Evolutionary conservation across 2,329 filamentous ascomycete genomes (phyloP).

Genomic region (Xylariaceae sp.): DNA sequence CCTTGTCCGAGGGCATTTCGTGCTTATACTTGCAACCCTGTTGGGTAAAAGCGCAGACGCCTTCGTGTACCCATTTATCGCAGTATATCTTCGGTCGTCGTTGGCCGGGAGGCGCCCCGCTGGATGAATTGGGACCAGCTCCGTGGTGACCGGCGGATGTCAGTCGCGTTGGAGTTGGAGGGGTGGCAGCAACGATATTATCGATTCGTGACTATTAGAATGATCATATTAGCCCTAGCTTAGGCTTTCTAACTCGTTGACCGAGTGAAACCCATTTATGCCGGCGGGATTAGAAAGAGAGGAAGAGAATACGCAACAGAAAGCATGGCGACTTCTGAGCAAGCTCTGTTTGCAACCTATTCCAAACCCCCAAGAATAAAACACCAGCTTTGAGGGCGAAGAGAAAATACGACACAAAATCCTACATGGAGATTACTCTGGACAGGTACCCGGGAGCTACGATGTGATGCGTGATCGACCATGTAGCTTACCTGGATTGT

Average conservation of each 20-base stretch:
- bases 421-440: slow-evolving; percentile 12
- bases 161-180: slow-evolving; percentile 23
- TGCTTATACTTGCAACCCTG: slow-evolving; percentile 88
- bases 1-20: slow-evolving; percentile 72
- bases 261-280: not conserved
- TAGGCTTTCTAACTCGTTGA: not conserved
- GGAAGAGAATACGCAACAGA: not conserved
- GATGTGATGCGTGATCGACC: slow-evolving; percentile 13
- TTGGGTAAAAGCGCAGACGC: slow-evolving; percentile 78
- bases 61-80: slow-evolving; percentile 84
- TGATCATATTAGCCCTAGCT: slow-evolving; percentile 1
- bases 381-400: not conserved
- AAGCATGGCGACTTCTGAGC: not conserved
- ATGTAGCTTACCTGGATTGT: slow-evolving; percentile 33
- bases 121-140: not conserved
- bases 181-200: slow-evolving; percentile 35
- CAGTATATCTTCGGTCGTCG: slow-evolving; percentile 66
- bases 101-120: slow-evolving; percentile 8
- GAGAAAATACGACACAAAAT: slow-evolving; percentile 3
- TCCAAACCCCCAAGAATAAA: not conserved
- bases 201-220: slow-evolving; percentile 36
- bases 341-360: slow-evolving; percentile 1
- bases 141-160: not conserved
- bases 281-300: not conserved
- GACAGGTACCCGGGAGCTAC: slow-evolving; percentile 10